These are phyloP conservation scores for Candida insectalens DNA, from an alignment of 805 yeast species.

Conservation along the genomic window DNA sequence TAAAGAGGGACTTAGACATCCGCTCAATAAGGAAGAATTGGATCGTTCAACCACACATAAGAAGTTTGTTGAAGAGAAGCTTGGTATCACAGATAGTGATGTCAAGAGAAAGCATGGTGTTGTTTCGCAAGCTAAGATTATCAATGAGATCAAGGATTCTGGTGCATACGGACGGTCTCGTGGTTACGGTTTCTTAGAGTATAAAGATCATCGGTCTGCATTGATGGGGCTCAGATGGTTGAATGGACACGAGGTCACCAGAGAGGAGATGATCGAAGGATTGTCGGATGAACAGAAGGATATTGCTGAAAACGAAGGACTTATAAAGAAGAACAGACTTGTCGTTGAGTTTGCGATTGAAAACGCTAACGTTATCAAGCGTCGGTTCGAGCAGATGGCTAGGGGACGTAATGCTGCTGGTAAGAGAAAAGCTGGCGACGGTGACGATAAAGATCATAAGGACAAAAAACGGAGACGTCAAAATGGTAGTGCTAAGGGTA, in stretches of 20 bases:
- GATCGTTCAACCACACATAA: constrained; percentile 69
- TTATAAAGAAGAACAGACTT: constrained; percentile 53
- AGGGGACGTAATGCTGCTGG: constrained; percentile 17
- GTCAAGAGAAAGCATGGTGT: constrained; percentile 77
- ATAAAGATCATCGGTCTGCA: constrained; percentile 84
- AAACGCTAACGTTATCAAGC: constrained; percentile 85
- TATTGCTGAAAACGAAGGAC: constrained; percentile 40
- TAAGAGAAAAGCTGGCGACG: constrained; percentile 14
- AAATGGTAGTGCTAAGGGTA: too few relatives aligned
- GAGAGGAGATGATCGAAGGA: constrained; percentile 64
- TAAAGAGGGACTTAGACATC: constrained; percentile 62
- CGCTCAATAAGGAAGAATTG: constrained; percentile 82
- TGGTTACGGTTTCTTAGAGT: constrained; percentile 95
- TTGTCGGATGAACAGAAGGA: constrained; percentile 58
- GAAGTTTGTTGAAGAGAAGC: constrained; percentile 22
- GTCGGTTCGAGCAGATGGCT: constrained; percentile 65
- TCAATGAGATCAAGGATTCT: constrained; percentile 84
- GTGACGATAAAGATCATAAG: too few relatives aligned
- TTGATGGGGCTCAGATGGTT: constrained; percentile 96
- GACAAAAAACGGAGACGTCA: constrained; percentile 6
- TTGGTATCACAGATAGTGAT: constrained; percentile 30
- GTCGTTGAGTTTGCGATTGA: constrained; percentile 95
- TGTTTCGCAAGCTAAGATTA: constrained; percentile 86
- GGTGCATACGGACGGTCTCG: constrained; percentile 85
- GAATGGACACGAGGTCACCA: constrained; percentile 80